Percentiles rank a stretch among this genome's conserved stretches.
Conservation (phyloP, 305 asterid species). For the Fraxinus velutina region DNA sequence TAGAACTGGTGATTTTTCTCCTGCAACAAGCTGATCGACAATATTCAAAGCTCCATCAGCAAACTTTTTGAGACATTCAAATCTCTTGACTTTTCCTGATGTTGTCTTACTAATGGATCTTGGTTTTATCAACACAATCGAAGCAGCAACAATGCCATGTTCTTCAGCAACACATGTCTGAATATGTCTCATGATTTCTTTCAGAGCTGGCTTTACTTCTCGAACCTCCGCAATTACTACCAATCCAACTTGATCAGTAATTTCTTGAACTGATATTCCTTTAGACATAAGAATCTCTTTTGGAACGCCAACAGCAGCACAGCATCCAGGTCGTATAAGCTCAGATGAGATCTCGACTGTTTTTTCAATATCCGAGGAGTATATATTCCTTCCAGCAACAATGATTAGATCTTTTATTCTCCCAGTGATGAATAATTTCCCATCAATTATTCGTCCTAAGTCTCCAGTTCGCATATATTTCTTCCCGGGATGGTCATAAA, state of each 20-base stretch:
- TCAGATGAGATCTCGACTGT: constrained; percentile 62
- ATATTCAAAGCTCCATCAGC: constrained; percentile 46
- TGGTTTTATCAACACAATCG: constrained; percentile 46
- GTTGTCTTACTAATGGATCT: constrained; percentile 68
- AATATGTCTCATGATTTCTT: constrained; percentile 38
- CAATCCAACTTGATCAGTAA: constrained; percentile 56
- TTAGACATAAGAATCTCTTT: constrained; percentile 49
- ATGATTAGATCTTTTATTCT: constrained; percentile 71
- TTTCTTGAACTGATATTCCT: constrained; percentile 48
- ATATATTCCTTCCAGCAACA: constrained; percentile 61
- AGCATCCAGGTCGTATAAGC: constrained; percentile 68
- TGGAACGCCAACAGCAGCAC: constrained; percentile 72
- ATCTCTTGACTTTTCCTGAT: constrained; percentile 72
- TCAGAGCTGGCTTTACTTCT: constrained; percentile 36
- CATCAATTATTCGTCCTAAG: constrained; percentile 55
- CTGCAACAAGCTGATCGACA: constrained; percentile 31
- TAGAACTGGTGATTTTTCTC: constrained; percentile 18
- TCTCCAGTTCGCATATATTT: constrained; percentile 58
- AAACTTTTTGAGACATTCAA: constrained; percentile 55
- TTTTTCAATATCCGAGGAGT: constrained; percentile 64
- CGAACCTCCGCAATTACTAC: constrained; percentile 67
- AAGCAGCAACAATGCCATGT: constrained; percentile 52
- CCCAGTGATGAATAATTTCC: constrained; percentile 58
- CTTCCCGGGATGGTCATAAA: constrained; percentile 33
- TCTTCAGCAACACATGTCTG: constrained; percentile 55